phyloP scores from a whole-genome alignment of 768 basidiomycete species.

The Favolaschia claudopus region DNA sequence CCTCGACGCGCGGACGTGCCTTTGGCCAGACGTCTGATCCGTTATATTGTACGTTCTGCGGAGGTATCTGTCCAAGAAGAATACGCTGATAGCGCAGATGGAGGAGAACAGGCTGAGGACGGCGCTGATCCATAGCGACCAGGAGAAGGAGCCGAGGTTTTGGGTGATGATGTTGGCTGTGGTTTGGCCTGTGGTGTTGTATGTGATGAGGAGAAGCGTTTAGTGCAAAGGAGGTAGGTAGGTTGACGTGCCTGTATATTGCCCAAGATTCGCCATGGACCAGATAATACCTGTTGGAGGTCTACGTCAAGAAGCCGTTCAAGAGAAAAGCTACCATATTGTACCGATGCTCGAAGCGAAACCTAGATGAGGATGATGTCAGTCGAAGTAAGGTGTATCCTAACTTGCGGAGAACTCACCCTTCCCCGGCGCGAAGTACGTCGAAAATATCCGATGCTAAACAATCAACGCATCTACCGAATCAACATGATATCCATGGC shows the following conservation, averaged over 20 bases:
- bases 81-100: constrained; percentile 43
- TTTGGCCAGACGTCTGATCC: constrained; percentile 44
- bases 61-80: constrained; percentile 47
- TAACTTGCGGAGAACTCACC: constrained; percentile 47
- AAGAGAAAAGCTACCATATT: background rate
- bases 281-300: constrained; percentile 4
- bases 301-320: background rate
- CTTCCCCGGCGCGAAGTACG: constrained; percentile 51
- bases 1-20: constrained; percentile 33
- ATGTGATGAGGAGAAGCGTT: background rate
- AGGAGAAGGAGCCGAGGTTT: constrained; percentile 47
- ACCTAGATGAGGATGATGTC: background rate
- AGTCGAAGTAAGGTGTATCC: constrained; percentile 10
- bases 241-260: constrained; percentile 30
- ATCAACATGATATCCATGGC: background rate
- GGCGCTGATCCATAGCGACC: constrained; percentile 51
- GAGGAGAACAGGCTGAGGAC: constrained; percentile 47
- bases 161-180: constrained; percentile 49
- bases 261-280: constrained; percentile 49
- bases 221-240: too few species aligned
- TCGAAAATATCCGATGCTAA: constrained; percentile 49
- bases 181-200: constrained; percentile 41
- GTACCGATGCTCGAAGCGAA: constrained; percentile 5
- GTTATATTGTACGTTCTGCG: constrained; percentile 42
- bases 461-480: background rate